Conservation (phyloP, 2,329 filamentous ascomycete species). For the Sordariomycetes sp. region DNA sequence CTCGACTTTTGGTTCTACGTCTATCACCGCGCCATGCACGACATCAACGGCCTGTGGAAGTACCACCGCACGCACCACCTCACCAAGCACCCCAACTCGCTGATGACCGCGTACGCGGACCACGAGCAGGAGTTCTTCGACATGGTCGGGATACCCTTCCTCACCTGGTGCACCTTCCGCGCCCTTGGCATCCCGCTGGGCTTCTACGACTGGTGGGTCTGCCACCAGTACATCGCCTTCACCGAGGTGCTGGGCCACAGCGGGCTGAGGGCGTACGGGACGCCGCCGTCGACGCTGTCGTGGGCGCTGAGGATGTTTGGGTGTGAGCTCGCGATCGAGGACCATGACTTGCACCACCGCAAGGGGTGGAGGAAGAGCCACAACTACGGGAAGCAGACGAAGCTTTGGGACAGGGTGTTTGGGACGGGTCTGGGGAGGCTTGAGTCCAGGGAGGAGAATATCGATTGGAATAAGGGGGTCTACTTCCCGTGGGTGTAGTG, state of each 20-base stretch:
- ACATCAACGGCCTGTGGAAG: neutral
- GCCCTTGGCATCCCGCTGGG: neutral
- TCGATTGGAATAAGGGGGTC: neutral
- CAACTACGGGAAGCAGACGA: neutral
- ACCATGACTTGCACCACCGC: neutral
- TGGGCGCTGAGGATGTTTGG: neutral
- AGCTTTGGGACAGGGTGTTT: neutral
- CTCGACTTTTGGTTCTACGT: neutral
- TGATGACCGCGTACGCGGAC: neutral
- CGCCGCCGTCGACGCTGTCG: neutral
- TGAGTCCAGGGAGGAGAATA: neutral
- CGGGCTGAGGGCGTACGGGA: neutral
- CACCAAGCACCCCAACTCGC: neutral
- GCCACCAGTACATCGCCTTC: neutral
- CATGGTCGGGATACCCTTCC: neutral
- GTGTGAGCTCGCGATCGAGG: neutral
- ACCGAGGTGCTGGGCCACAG: neutral
- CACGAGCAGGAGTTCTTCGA: neutral
- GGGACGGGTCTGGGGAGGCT: neutral
- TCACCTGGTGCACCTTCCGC: neutral
- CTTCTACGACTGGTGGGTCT: neutral
- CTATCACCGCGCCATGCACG: neutral
- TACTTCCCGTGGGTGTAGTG: neutral
- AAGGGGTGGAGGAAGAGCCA: neutral
- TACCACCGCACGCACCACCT: neutral